Percentiles rank a stretch among this genome's conserved stretches.
These are phyloP conservation scores for Austroboletus novae-zelandiae DNA, from an alignment of 1,284 basidiomycete species.

Conservation along the genomic window DNA sequence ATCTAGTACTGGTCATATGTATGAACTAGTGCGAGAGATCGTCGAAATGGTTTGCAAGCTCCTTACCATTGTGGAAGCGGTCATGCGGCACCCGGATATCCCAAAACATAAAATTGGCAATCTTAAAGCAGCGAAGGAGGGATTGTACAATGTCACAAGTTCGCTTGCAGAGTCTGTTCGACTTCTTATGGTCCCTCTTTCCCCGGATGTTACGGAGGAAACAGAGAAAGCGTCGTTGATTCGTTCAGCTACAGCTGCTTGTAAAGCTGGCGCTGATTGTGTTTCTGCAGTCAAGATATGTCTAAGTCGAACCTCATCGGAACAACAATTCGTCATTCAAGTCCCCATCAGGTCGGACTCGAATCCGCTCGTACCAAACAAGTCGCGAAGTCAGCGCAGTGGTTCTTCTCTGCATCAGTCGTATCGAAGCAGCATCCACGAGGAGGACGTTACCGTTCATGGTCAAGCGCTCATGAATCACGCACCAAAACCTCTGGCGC, in stretches of 20 bases:
- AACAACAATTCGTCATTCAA: constrained; percentile 62
- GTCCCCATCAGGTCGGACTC: constrained; percentile 50
- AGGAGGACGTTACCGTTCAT: constrained; percentile 58
- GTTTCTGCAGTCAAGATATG: constrained; percentile 80
- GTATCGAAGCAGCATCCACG: constrained; percentile 36
- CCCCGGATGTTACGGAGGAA: constrained; percentile 64
- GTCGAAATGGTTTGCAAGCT: constrained; percentile 92
- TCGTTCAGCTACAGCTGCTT: constrained; percentile 80
- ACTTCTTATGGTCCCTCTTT: constrained; percentile 55
- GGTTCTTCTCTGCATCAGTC: constrained; percentile 33
- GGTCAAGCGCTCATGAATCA: constrained; percentile 36
- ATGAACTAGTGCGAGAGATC: constrained; percentile 91
- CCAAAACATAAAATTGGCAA: constrained; percentile 53
- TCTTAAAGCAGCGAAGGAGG: constrained; percentile 73
- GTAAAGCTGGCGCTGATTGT: constrained; percentile 88
- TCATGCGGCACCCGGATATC: constrained; percentile 68
- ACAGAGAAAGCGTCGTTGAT: constrained; percentile 78
- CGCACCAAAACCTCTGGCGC: constrained; percentile 17
- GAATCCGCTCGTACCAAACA: constrained; percentile 46
- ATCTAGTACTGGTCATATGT: constrained; percentile 88
- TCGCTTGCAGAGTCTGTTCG: constrained; percentile 88
- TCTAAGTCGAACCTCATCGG: constrained; percentile 58
- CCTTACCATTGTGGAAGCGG: constrained; percentile 89
- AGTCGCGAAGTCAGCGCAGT: constrained; percentile 36
- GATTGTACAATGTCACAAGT: constrained; percentile 82